These are phyloP conservation scores for Hylodesmum podocarpum DNA, from an alignment of 306 rosid genomes.

Conservation along the genomic window DNA sequence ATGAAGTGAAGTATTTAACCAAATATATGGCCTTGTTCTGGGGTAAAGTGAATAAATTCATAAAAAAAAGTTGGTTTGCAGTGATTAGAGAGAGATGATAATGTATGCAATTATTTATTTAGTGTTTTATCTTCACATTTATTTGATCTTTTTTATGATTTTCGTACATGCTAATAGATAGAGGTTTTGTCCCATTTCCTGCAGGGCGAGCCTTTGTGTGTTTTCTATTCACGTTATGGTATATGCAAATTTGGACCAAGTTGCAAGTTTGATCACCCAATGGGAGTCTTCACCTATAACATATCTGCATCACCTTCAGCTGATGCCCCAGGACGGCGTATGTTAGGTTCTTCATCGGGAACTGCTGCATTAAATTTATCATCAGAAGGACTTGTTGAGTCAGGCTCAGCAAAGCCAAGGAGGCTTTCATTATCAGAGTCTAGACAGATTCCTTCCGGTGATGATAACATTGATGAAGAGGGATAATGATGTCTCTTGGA, in stretches of 20 bases:
- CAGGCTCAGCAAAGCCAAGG: slow-evolving; percentile 66
- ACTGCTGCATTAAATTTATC: slow-evolving; percentile 76
- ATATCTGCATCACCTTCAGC: slow-evolving; percentile 62
- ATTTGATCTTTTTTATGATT: slow-evolving; percentile 13
- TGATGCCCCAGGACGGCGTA: slow-evolving; percentile 60
- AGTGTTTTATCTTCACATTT: not conserved
- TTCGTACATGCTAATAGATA: slow-evolving; percentile 35
- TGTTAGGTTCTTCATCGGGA: slow-evolving; percentile 79
- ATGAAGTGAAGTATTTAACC: not conserved
- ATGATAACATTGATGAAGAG: slow-evolving; percentile 71
- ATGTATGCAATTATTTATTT: slow-evolving; percentile 6
- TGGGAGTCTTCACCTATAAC: slow-evolving; percentile 83
- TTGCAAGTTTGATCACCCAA: slow-evolving; percentile 98
- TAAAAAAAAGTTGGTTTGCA: not conserved
- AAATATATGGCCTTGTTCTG: not conserved
- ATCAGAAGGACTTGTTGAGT: slow-evolving; percentile 78
- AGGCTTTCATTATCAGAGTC: slow-evolving; percentile 81
- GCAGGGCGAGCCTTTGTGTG: slow-evolving; percentile 95
- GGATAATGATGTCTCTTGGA: slow-evolving; percentile 55
- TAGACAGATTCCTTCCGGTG: slow-evolving; percentile 75
- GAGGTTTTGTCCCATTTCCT: slow-evolving; percentile 28
- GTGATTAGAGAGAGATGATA: not conserved
- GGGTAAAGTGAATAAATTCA: not conserved
- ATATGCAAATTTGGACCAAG: slow-evolving; percentile 99
- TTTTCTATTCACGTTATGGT: slow-evolving; percentile 94